Evolutionary conservation across 1,284 basidiomycete genomes (phyloP), one percentile per base, ranked within the genome.

Genomic region (Ceratobasidium sp.): DNA sequence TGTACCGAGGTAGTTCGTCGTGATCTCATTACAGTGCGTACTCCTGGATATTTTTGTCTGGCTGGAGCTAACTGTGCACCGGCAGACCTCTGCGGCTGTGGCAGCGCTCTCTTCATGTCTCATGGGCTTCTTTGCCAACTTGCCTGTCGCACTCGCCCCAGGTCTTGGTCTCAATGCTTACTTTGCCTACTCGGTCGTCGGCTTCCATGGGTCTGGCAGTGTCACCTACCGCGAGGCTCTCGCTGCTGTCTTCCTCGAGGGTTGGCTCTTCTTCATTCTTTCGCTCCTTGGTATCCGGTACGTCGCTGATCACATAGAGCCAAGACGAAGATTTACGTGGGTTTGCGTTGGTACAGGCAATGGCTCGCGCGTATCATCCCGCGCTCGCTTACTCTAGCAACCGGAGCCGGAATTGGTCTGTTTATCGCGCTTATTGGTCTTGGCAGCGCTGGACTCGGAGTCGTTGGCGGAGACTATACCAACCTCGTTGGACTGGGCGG

Each of bases 321-420:
- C 36, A n/a, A 9, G 34, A 10, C 43, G 4, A 21, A 8, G n/a
- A n/a, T 36, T 36, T 34, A 62, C 30, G 23, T 46, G n/a, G n/a
- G n/a, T 26, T 39, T 12, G n/a, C n/a, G n/a, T 14, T 46, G 43
- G 28, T 9, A 26, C 18, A 71, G 69, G 73, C 93, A 96, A 83
- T 96, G 93, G 94, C 85, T 96, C 28, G 92, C 91, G 14, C 88
- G 94, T 46, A 86, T 94, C 69, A 93, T 96, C 85, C 94, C 94
- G 0, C 91, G 93, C 74, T 94, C 93, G 2, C 86, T 96, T 58
- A 89, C 93, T 45, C 86, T 94, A 74, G 89, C 92, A 10, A 92
- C 94, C 2, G 93, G 93, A 72, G 89, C 91, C 36, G 93, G 94
- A 76, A 96, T 96, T 78, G 94, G 93, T 72, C 79, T 96, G 18